Evolutionary conservation across 371 early-diverging fungal species (phyloP), one percentile per base, ranked within the genome.

Genomic region (Dentiscutata heterogama): DNA sequence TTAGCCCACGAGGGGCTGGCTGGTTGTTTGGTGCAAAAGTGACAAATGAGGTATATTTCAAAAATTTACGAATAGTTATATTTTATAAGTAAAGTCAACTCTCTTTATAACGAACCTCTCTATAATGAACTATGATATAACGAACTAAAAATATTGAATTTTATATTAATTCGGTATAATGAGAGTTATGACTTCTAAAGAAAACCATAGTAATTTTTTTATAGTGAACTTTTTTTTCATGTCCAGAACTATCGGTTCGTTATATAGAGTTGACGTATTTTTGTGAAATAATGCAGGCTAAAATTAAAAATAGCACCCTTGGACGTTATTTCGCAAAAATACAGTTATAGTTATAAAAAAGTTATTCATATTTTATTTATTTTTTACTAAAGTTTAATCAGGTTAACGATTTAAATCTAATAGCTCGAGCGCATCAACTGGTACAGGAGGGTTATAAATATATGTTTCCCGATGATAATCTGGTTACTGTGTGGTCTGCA

Each of bases 401-500:
- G 83, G 96, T 97, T 82, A 99, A 99, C 87, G 94, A 94, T 61
- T 89, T 99, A 73, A 95, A 93, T 22, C 87, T 99, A 58, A 96
- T 99, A 81, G 97, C 97, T 29, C 92, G 99, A 84, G 98, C 98
- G 20, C 99, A 99, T 92, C 98, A 99, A 86, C 91, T 99, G 82
- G 98, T 97, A n/a, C 97, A 96, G 85, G 98, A 98, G 77, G 86
- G 98, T 11, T 99, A 95, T 91, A 98, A 98, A 85, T 97, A 96
- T 86, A 97, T 96, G 96, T 99, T 99, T 88, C 96, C 96, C 13
- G 96, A 97, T 71, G 94, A 97, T 81, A 94, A 95, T 80, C 91
- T 99, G 83, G 99, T 99, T 29, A 99, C 99, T 2, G 98, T 99
- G 53, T 99, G 99, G 97, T 97, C 97, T 51, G 99, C 99, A 31